Base-by-base conservation (phyloP, 164 flowering plant species). In the Hamamelis virginiana region DNA sequence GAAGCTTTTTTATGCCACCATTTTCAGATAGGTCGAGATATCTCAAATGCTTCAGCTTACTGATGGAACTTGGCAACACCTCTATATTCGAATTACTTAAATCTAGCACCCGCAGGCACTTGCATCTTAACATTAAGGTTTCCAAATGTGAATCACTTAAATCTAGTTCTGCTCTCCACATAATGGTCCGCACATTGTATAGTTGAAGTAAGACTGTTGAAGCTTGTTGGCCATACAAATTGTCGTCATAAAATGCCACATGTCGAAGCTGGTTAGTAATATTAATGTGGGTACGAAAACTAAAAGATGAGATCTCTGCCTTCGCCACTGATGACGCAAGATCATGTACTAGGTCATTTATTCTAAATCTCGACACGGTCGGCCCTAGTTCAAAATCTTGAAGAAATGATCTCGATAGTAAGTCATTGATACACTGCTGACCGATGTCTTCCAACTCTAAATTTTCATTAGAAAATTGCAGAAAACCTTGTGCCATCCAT, bases 331-430 rank as follows among this genome's bases (percentile, higher is more conserved):
- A 28, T n/a, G n/a, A 13, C 14, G 63, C 63, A 16, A 59, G 63
- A 59, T 59, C 63, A 28, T 59, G 63, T 33, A 59, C 63, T 15
- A 59, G 45, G 19, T 59, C 63, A 19, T 59, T 44, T 0, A 59
- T 59, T 59, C 21, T 27, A 33, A 33, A n/a, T 0, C 1, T 16
- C 3, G 28, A 59, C 9, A 0, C 9, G 13, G 9, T 0, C 16
- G 3, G 45, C 0, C 1, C 4, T 10, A 28, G 45, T 12, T 59
- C 63, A 5, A 28, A 2, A 26, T 59, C 63, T 33, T 59, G 63
- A 33, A 59, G 28, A 45, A 59, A 59, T 3, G 63, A 59, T 33
- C 63, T 59, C 19, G 44, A 28, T 11, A 0, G 28, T 28, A 59
- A 59, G 9, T 59, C 63, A 15, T 59, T 59, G 63, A 59, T 26